Percentiles rank a stretch among this genome's conserved stretches.
These are phyloP conservation scores for Penicillium chermesinum DNA, from an alignment of 495 filamentous ascomycete species.

Conservation along the genomic window DNA sequence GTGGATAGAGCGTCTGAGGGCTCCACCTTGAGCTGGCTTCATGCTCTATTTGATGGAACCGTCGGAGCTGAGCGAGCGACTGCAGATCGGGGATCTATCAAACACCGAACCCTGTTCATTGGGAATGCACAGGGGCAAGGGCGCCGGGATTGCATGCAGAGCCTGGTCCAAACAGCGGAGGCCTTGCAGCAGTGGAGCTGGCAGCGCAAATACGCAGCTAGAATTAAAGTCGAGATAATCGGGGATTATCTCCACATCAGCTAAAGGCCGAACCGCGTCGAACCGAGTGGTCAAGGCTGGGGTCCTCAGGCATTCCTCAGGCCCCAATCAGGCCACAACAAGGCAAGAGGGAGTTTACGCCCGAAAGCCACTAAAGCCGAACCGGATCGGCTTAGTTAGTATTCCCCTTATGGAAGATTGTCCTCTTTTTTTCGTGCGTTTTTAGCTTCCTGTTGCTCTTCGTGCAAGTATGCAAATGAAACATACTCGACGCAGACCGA, in stretches of 20 bases:
- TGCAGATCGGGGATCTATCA: too few species aligned
- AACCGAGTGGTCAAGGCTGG: background rate
- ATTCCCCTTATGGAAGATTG: background rate
- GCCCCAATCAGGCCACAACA: background rate
- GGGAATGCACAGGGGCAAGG: too few species aligned
- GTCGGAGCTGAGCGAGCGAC: too few species aligned
- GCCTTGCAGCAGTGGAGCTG: background rate
- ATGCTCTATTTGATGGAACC: too few species aligned
- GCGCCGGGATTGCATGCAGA: too few species aligned
- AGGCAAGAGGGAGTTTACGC: background rate
- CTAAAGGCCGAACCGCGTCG: background rate
- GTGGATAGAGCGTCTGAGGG: too few species aligned
- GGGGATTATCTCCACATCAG: background rate
- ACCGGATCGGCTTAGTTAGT: background rate
- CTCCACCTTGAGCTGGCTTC: too few species aligned
- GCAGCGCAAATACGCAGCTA: background rate
- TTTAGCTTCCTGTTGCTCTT: too few species aligned
- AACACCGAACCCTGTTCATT: too few species aligned
- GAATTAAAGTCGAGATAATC: background rate
- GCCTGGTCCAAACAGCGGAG: background rate
- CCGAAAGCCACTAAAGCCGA: background rate
- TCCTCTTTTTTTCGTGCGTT: too few species aligned
- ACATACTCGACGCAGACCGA: background rate
- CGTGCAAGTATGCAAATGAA: background rate
- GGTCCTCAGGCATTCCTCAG: background rate